Percentiles rank a stretch among this genome's conserved stretches.
Evolutionary conservation across 2,329 filamentous ascomycete genomes (phyloP).

Genomic region (Beauveria sp.): DNA sequence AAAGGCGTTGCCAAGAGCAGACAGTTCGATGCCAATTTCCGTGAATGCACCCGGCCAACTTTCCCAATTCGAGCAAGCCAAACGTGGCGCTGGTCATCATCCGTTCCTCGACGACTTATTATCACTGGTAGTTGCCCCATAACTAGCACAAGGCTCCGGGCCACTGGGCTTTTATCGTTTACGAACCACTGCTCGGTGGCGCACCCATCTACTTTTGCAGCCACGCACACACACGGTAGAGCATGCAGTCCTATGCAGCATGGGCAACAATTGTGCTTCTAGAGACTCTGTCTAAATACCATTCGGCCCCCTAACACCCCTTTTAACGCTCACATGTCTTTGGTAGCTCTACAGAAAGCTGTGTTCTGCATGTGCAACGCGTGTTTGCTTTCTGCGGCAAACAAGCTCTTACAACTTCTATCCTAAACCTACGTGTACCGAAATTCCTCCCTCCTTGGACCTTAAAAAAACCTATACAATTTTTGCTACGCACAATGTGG

Average conservation of each 20-base stretch:
- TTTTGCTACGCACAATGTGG: neutral
- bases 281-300: conserved; percentile 8
- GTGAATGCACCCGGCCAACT: neutral
- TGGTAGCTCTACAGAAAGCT: neutral
- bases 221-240: too few relatives aligned
- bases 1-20: neutral
- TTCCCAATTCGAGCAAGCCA: neutral
- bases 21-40: neutral
- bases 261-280: neutral
- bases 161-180: neutral
- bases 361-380: neutral
- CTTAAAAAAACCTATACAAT: too few relatives aligned
- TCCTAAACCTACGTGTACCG: neutral
- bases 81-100: neutral
- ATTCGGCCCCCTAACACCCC: neutral
- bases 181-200: conserved; percentile 1
- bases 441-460: neutral
- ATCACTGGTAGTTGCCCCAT: neutral
- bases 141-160: neutral
- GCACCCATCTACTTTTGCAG: neutral
- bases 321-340: neutral
- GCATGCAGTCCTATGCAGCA: neutral
- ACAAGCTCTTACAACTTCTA: neutral
- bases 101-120: neutral
- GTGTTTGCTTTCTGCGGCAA: conserved; percentile 8